phyloP scores from a whole-genome alignment of 2,329 filamentous ascomycete genomes.

The Talaromyces pinophilus region DNA sequence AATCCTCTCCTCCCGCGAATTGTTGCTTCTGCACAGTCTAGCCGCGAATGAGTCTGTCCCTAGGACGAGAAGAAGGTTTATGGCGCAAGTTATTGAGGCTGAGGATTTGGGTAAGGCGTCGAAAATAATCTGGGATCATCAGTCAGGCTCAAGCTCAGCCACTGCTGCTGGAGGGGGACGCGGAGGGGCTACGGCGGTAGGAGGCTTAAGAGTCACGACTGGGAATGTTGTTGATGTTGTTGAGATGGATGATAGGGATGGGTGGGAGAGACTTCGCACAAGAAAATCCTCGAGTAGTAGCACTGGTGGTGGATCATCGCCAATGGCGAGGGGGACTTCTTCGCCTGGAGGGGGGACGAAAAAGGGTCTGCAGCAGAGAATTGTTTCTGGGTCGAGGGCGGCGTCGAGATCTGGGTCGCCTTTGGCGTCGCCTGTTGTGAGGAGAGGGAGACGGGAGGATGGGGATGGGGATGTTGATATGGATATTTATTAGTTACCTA shows the following conservation, averaged over 20 bases:
- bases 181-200: not conserved
- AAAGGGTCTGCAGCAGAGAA: not conserved
- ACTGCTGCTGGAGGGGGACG: not conserved
- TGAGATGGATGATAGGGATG: slow-evolving; percentile 12
- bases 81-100: slow-evolving; percentile 37
- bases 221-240: slow-evolving; percentile 15
- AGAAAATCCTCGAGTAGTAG: not conserved
- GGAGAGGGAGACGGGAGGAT: not conserved
- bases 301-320: not conserved
- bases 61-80: slow-evolving; percentile 41
- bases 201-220: not conserved
- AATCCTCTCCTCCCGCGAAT: slow-evolving; percentile 42
- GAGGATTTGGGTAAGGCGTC: slow-evolving; percentile 27
- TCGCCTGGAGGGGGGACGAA: not conserved
- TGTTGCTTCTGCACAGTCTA: slow-evolving; percentile 44
- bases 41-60: slow-evolving; percentile 40
- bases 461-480: slow-evolving; percentile 15
- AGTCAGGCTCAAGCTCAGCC: not conserved
- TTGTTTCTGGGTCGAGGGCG: not conserved
- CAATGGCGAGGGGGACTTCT: not conserved
- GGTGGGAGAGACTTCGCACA: slow-evolving; percentile 7
- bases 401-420: not conserved
- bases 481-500: not conserved
- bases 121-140: not conserved
- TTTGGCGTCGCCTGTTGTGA: not conserved